Conservation (phyloP, 2,329 filamentous ascomycete genomes). For the Verticillium nonalfalfae region DNA sequence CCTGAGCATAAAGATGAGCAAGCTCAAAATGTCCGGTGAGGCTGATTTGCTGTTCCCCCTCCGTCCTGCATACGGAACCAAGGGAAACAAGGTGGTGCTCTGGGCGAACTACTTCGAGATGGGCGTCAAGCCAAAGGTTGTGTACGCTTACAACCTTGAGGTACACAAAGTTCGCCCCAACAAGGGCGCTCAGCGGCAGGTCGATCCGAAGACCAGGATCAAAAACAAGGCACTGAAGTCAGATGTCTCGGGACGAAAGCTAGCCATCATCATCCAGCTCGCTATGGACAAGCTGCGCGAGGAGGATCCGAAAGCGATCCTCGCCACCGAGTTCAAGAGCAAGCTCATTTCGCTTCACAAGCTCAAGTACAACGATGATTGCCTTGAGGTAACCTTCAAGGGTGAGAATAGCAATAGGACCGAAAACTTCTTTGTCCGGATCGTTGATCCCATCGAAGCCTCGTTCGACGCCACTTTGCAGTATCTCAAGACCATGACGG, state of each 20-base stretch:
- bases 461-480: slow-evolving; percentile 31
- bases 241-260: slow-evolving; percentile 34
- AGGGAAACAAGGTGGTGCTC: slow-evolving; percentile 33
- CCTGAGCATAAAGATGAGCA: slow-evolving; percentile 28
- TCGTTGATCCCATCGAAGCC: slow-evolving; percentile 31
- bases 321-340: slow-evolving; percentile 45
- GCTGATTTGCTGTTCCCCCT: slow-evolving; percentile 25
- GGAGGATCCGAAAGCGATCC: slow-evolving; percentile 19
- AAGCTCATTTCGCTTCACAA: slow-evolving; percentile 34
- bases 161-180: slow-evolving; percentile 15
- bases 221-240: slow-evolving; percentile 3
- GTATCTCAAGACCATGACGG: slow-evolving; percentile 36
- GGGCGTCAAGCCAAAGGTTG: slow-evolving; percentile 22
- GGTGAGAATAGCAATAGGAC: slow-evolving; percentile 20
- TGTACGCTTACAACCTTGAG: slow-evolving; percentile 41
- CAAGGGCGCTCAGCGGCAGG: neutral
- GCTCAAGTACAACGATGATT: slow-evolving; percentile 25
- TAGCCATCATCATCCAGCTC: slow-evolving; percentile 32
- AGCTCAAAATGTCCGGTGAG: slow-evolving; percentile 20
- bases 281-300: slow-evolving; percentile 27
- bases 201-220: neutral
- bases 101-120: slow-evolving; percentile 52
- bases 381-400: slow-evolving; percentile 26
- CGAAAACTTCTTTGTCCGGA: slow-evolving; percentile 31
- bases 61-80: slow-evolving; percentile 42